phyloP scores from a whole-genome alignment of 352 stramenopile genomes.

The Globisporangium cylindrosporum region DNA sequence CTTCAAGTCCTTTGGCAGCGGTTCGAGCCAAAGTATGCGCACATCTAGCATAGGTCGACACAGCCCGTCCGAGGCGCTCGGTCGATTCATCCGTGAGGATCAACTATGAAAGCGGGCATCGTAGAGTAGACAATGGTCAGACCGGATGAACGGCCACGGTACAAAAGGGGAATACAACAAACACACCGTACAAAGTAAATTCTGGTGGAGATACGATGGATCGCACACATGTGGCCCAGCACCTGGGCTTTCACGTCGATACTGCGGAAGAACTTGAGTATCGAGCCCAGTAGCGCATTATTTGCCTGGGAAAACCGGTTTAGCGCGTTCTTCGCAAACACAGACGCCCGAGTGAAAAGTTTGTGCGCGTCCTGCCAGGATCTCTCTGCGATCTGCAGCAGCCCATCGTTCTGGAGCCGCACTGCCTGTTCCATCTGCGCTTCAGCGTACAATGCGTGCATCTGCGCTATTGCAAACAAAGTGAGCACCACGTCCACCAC shows the following conservation, averaged over 20 bases:
- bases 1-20: slow-evolving; percentile 6
- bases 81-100: slow-evolving; percentile 34
- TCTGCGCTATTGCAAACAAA: slow-evolving; percentile 34
- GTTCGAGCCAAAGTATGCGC: slow-evolving; percentile 26
- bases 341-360: slow-evolving; percentile 23
- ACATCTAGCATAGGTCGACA: slow-evolving; percentile 36
- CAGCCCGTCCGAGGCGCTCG: slow-evolving; percentile 33
- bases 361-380: slow-evolving; percentile 27
- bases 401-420: slow-evolving; percentile 4
- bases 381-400: slow-evolving; percentile 31
- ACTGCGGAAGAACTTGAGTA: slow-evolving; percentile 15
- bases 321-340: slow-evolving; percentile 8
- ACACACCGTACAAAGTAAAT: slow-evolving; percentile 13
- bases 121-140: not conserved
- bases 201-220: slow-evolving; percentile 25
- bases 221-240: slow-evolving; percentile 25
- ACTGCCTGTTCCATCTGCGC: slow-evolving; percentile 20
- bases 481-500: slow-evolving; percentile 37
- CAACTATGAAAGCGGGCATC: slow-evolving; percentile 23
- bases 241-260: not conserved
- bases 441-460: slow-evolving; percentile 32
- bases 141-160: not conserved
- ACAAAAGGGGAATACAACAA: not conserved
- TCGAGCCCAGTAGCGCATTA: not conserved
- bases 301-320: not conserved